A percentile compares a stretch with the other conserved stretches of the same genome.
Evolutionary conservation across 176 grass and related monocot species (phyloP).

Genomic region (Hsuehochloa calcarea): DNA sequence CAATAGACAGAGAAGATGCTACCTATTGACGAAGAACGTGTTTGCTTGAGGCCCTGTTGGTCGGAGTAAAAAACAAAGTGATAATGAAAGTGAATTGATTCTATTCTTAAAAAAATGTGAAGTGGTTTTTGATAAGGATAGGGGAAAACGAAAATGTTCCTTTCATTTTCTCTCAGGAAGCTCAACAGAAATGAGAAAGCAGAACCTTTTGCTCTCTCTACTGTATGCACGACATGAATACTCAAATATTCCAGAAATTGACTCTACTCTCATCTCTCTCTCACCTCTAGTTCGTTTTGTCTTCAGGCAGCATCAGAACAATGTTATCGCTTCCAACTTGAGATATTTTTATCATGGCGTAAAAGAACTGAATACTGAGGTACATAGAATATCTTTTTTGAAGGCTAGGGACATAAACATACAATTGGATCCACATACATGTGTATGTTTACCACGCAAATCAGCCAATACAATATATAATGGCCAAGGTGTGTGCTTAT

Average conservation of each 20-base stretch:
- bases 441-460: not conserved
- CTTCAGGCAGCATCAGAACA: not conserved
- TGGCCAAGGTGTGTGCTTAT: constrained; percentile 26
- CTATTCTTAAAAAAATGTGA: not conserved
- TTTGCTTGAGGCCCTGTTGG: not conserved
- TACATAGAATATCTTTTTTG: not conserved
- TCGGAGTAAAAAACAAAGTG: not conserved
- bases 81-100: not conserved
- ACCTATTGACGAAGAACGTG: not conserved
- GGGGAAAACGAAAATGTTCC: not conserved
- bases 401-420: not conserved
- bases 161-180: not conserved
- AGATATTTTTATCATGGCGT: not conserved
- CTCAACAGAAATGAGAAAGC: not conserved
- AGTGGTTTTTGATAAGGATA: not conserved
- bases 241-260: not conserved
- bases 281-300: not conserved
- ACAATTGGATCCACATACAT: not conserved
- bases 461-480: not conserved
- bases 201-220: not conserved
- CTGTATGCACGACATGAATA: not conserved
- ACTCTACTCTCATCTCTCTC: not conserved
- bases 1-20: no score
- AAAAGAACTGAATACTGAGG: not conserved
- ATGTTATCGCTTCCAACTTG: not conserved